phyloP scores from a whole-genome alignment of 768 basidiomycete genomes.

The Kwoniella newhampshirensis region DNA sequence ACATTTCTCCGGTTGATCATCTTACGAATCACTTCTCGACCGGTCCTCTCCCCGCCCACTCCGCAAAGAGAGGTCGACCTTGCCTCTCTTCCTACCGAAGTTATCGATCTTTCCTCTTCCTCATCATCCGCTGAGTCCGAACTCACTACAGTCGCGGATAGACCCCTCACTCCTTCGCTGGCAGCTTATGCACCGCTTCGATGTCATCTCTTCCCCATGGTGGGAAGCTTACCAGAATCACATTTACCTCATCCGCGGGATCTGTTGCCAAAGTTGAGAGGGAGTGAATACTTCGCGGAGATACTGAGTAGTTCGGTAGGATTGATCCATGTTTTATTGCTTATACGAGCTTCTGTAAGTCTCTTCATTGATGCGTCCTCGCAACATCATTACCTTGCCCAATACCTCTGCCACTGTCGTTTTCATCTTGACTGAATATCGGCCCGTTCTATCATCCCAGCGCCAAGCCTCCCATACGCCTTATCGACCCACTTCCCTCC shows the following conservation, averaged over 20 bases:
- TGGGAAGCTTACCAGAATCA: slow-evolving; percentile 20
- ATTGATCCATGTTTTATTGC: slow-evolving; percentile 26
- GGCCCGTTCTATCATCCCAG: slow-evolving; percentile 4
- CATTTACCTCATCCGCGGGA: slow-evolving; percentile 32
- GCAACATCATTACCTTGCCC: too few relatives aligned
- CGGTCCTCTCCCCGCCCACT: slow-evolving; percentile 72
- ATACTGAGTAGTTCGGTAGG: slow-evolving; percentile 25
- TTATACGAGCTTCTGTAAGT: slow-evolving; percentile 24
- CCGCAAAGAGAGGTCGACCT: slow-evolving; percentile 88
- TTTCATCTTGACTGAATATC: not conserved
- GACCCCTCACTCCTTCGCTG: slow-evolving; percentile 60
- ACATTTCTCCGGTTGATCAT: slow-evolving; percentile 71
- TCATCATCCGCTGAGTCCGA: slow-evolving; percentile 47
- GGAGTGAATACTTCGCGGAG: slow-evolving; percentile 34
- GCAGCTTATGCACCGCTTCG: slow-evolving; percentile 75
- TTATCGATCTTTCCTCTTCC: slow-evolving; percentile 38
- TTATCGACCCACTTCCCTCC: slow-evolving; percentile 54
- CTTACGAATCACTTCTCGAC: slow-evolving; percentile 71
- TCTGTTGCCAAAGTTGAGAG: slow-evolving; percentile 30
- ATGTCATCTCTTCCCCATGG: slow-evolving; percentile 56
- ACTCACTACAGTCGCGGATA: slow-evolving; percentile 54
- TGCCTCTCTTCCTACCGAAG: slow-evolving; percentile 60
- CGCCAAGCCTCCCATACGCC: slow-evolving; percentile 48
- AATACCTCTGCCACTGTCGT: too few relatives aligned
- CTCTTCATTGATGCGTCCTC: slow-evolving; percentile 1